Evolutionary conservation across 1,139 yeast species (phyloP), one percentile per base, ranked within the genome.

Genomic region (Saccharomyces hybrid): DNA sequence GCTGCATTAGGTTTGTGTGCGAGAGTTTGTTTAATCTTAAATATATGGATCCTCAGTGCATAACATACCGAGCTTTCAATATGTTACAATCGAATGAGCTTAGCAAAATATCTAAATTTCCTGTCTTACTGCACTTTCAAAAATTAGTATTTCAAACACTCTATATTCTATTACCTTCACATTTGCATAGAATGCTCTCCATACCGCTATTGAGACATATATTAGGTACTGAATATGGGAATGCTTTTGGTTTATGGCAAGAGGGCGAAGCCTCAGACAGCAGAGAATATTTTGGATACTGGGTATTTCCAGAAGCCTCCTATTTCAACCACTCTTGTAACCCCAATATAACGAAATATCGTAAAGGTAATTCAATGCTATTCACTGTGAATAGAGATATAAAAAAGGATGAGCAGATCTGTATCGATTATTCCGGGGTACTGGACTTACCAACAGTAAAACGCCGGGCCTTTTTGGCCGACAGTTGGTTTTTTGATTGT

Each of bases 241-340:
- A 85, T 64, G 85, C 90, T 0, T 85, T 85, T 70, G 90, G 90
- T 0, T 81, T 84, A 20, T 84, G 91, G 88, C 82, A 86, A 49
- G 63, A 68, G 0, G 62, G 65, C 50, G 65, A 74, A 59, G 61
- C 71, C 52, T 55, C 62, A 13, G 79, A 73, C 50, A 82, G 81
- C 49, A 76, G 79, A 55, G 91, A 85, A 63, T 83, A 80, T 61
- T 74, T 83, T 52, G 91, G 91, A 0, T 82, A 82, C 60, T 78
- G 81, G n/a, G 76, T 85, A 1, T 82, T 76, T 57, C 88, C 90
- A 0, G 76, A 79, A 20, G 88, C 86, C 0, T 84, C 90, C 1
- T 84, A 75, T 62, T 85, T 85, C 74, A 85, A 85, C 63, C 90
- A 85, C 65, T 81, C 85, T 1, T 84, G 88, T 67, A 66, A 65